Evolutionary conservation across 768 basidiomycete species (phyloP), one percentile per base, ranked within the genome.

Genomic region (Lactarius sp.): DNA sequence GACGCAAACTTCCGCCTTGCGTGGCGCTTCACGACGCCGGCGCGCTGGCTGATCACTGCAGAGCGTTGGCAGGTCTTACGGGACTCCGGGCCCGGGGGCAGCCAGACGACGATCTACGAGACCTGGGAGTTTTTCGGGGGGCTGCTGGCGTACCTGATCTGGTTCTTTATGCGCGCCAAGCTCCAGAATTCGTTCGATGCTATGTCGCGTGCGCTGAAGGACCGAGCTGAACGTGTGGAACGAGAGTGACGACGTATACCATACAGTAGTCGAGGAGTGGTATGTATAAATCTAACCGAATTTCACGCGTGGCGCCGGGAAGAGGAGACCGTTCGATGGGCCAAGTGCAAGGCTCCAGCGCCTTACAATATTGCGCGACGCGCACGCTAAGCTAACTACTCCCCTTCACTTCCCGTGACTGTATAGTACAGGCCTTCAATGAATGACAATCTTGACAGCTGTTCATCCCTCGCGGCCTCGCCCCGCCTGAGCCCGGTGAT

Each of bases 1-100:
- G n/a, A 14, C 6, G 36, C 9, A 13, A 52, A 6, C 44, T 59
- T 63, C 31, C 56, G 57, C 14, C 36, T 59, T 3, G 62, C 62
- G 18, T 63, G 62, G 62, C 62, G 52, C 57, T 59, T 52, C 9
- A 52, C 52, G 16, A 63, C 56, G 2, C 62, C 56, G 18, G 56
- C 62, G 13, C 56, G 52, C 9, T 63, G 62, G 56, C 37, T 63
- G 34, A n/a, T 63, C 36, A 37, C 14, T 16, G 62, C 57, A 18
- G 56, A 63, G 37, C 62, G 62, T 51, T 63, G 62, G 62, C 62
- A 63, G 31, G 16, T 59, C 49, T 36, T 63, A 20, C 42, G 56
- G 12, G 56, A 63, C 4, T 49, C 9, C 0, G 46, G 42, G 4
- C 34, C 51, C 7, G 56, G n/a, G 9, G 8, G n/a, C 1, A 50